Base-by-base conservation (phyloP, 2,329 filamentous ascomycete species). In the Fusarium bactridioides region DNA sequence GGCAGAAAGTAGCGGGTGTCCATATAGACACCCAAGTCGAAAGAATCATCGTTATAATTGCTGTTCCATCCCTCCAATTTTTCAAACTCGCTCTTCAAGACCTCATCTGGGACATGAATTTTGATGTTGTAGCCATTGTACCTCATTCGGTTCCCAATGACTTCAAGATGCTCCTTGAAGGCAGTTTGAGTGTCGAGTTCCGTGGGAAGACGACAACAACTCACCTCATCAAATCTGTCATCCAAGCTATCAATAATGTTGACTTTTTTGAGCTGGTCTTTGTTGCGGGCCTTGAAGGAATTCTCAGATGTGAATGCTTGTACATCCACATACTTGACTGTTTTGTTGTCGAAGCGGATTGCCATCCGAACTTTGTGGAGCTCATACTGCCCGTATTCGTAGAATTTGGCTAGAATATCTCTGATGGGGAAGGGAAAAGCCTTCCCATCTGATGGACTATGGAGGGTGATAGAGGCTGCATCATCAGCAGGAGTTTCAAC, bases 181-280 rank as follows among this genome's bases (percentile, higher is more conserved):
- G 43, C 11, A 21, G 43, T 45, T 7, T 1, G 43, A 25, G 7
- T 25, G 43, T 44, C 3, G 23, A 23, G 10, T 18, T 43, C 10
- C 15, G 0, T 10, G 40, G 0, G 2, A 7, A 0, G 5, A 43
- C 4, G 40, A 15, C 40, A 2, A n/a, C 21, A n/a, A 41, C 0
- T 0, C 13, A 10, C 8, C 21, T 0, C 38, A 41, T n/a, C 5
- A n/a, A 0, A 0, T 25, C 41, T 12, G 5, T 4, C 10, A 43
- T 18, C 6, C 2, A 25, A 2, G 18, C 12, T 27, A 45, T 7
- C 8, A 37, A 5, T 6, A 21, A 16, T 2, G 9, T 27, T 11
- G 31, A 11, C 4, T 25, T 12, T 6, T 53, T 37, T 4, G 3
- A 53, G 31, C n/a, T 23, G 18, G 1, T 3, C 7, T 12, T 37